Evolutionary conservation across 768 basidiomycete genomes (phyloP).

Genomic region (Mycena crocata): DNA sequence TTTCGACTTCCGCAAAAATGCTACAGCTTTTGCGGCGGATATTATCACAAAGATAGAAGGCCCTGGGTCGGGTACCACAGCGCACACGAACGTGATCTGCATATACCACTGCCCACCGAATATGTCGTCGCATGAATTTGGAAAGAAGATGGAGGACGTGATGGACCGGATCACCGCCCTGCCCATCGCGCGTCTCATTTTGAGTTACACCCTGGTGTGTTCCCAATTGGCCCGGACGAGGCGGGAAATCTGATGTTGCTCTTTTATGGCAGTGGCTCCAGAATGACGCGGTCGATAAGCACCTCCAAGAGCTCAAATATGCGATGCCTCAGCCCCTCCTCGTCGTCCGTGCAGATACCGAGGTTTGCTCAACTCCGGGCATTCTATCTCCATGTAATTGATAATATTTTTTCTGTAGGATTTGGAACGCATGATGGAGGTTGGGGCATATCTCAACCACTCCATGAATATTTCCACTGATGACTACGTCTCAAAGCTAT

Average conservation of each 20-base stretch:
- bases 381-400: background rate
- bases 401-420: slow-evolving; percentile 15
- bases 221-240: background rate
- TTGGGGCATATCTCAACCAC: slow-evolving; percentile 6
- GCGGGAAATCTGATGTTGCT: slow-evolving; percentile 7
- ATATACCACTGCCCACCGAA: slow-evolving; percentile 17
- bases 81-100: slow-evolving; percentile 14
- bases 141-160: slow-evolving; percentile 16
- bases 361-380: slow-evolving; percentile 9
- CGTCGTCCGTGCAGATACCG: slow-evolving; percentile 21
- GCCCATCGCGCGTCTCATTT: slow-evolving; percentile 12
- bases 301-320: slow-evolving; percentile 23
- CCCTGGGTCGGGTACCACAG: background rate
- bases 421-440: slow-evolving; percentile 26
- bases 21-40: slow-evolving; percentile 27
- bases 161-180: slow-evolving; percentile 19
- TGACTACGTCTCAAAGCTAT: slow-evolving; percentile 6
- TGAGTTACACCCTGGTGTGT: slow-evolving; percentile 20
- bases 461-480: background rate
- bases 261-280: slow-evolving; percentile 13
- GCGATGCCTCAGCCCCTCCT: slow-evolving; percentile 21
- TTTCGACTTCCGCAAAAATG: slow-evolving; percentile 22
- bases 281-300: slow-evolving; percentile 21
- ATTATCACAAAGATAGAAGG: slow-evolving; percentile 12
- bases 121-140: slow-evolving; percentile 12